phyloP scores from a whole-genome alignment of 2,329 filamentous ascomycete genomes.

The Aspergillus phoenicis region DNA sequence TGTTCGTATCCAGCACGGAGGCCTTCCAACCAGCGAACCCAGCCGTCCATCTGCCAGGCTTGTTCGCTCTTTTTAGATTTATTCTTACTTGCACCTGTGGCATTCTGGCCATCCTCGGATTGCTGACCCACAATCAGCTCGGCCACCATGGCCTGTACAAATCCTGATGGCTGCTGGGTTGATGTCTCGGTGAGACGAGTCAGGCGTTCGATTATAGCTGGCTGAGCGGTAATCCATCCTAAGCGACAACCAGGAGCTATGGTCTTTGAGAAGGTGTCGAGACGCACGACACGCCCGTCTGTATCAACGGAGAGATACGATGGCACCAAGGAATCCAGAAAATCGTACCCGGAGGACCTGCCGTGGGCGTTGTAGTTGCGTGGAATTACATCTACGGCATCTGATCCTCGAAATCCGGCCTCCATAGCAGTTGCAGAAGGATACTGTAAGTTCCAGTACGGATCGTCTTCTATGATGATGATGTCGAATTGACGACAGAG shows the following conservation, averaged over 20 bases:
- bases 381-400: slow-evolving; percentile 37
- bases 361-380: slow-evolving; percentile 46
- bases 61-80: slow-evolving; percentile 53
- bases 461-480: slow-evolving; percentile 90
- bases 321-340: slow-evolving; percentile 79
- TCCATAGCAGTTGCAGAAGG: slow-evolving; percentile 64
- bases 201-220: slow-evolving; percentile 73
- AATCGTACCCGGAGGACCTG: slow-evolving; percentile 68
- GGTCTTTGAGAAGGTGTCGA: slow-evolving; percentile 94
- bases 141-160: slow-evolving; percentile 77
- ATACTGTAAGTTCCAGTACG: slow-evolving; percentile 94
- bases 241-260: slow-evolving; percentile 86
- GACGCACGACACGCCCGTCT: slow-evolving; percentile 82
- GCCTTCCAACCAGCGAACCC: slow-evolving; percentile 88
- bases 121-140: slow-evolving; percentile 68
- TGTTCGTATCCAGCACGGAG: slow-evolving; percentile 81
- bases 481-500: slow-evolving; percentile 83
- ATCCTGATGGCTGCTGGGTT: slow-evolving; percentile 85
- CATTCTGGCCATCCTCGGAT: slow-evolving; percentile 50
- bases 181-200: slow-evolving; percentile 72
- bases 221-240: slow-evolving; percentile 88
- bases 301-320: slow-evolving; percentile 80
- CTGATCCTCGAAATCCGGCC: slow-evolving; percentile 30
- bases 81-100: slow-evolving; percentile 32
- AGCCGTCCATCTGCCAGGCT: slow-evolving; percentile 80